Conservation (phyloP, 345 rosid species). For the Eucalyptus cladocalyx region DNA sequence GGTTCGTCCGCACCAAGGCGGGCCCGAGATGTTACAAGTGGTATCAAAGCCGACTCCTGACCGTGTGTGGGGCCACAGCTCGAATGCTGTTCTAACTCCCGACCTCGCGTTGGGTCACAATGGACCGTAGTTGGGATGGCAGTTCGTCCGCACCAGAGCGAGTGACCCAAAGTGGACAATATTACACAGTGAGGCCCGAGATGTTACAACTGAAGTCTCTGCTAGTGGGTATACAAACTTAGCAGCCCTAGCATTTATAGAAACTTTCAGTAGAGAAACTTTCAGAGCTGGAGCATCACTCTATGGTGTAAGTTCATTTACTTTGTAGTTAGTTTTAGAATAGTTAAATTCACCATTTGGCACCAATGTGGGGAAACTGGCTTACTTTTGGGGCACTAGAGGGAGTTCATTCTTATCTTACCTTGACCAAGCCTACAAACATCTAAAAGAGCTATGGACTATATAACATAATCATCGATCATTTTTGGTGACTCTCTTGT, state of each 20-base stretch:
- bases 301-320: slow-evolving; percentile 55
- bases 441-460: not conserved
- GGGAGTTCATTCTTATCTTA: not conserved
- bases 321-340: not conserved
- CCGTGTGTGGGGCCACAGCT: too few relatives aligned
- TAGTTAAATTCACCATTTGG: not conserved
- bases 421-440: not conserved
- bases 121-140: too few relatives aligned
- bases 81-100: too few relatives aligned
- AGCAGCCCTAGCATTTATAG: slow-evolving; percentile 81
- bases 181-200: too few relatives aligned
- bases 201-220: slow-evolving; percentile 53
- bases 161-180: too few relatives aligned
- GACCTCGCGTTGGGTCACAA: too few relatives aligned
- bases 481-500: not conserved
- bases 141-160: too few relatives aligned
- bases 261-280: slow-evolving; percentile 60
- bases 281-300: slow-evolving; percentile 91
- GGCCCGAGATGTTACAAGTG: too few relatives aligned
- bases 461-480: not conserved
- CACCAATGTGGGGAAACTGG: not conserved
- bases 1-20: too few relatives aligned
- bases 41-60: too few relatives aligned
- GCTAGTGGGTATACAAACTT: slow-evolving; percentile 93
- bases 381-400: not conserved